Conservation (phyloP, 768 basidiomycete genomes). For the Podaxis sp. region DNA sequence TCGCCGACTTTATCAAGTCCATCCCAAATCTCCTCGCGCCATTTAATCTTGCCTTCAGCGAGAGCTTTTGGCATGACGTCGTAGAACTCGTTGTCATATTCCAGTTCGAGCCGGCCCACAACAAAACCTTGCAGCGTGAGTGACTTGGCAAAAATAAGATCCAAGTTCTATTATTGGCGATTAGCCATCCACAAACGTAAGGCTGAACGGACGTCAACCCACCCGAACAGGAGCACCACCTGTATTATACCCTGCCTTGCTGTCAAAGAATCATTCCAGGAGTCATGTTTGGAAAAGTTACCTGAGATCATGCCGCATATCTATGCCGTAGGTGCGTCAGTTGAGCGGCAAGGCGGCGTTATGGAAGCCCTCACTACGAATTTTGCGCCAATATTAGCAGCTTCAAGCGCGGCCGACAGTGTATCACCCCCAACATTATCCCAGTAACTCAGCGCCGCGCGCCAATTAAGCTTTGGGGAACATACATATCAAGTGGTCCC, state of each 20-base stretch:
- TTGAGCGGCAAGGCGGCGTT: background rate
- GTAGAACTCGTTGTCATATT: slow-evolving; percentile 37
- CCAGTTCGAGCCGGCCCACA: slow-evolving; percentile 25
- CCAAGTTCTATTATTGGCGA: slow-evolving; percentile 31
- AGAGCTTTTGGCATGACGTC: slow-evolving; percentile 34
- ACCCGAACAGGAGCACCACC: slow-evolving; percentile 2
- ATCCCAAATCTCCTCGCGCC: slow-evolving; percentile 33
- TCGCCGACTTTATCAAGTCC: slow-evolving; percentile 40
- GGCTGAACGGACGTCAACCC: background rate
- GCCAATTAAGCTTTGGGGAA: background rate
- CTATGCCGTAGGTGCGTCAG: background rate
- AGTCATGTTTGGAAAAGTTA: background rate
- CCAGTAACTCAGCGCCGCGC: slow-evolving; percentile 21
- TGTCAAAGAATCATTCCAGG: background rate
- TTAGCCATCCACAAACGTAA: no score
- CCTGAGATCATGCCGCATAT: slow-evolving; percentile 12
- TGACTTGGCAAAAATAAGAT: slow-evolving; percentile 39
- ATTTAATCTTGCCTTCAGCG: slow-evolving; percentile 38
- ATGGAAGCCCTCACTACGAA: slow-evolving; percentile 33
- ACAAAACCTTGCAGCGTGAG: slow-evolving; percentile 48
- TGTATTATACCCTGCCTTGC: background rate
- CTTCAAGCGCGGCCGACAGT: slow-evolving; percentile 32
- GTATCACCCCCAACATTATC: slow-evolving; percentile 51
- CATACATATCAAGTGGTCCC: slow-evolving; percentile 54
- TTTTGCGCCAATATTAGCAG: slow-evolving; percentile 37